phyloP scores from a whole-genome alignment of 2,329 filamentous ascomycete species.

The Pseudogymnoascus sp. region DNA sequence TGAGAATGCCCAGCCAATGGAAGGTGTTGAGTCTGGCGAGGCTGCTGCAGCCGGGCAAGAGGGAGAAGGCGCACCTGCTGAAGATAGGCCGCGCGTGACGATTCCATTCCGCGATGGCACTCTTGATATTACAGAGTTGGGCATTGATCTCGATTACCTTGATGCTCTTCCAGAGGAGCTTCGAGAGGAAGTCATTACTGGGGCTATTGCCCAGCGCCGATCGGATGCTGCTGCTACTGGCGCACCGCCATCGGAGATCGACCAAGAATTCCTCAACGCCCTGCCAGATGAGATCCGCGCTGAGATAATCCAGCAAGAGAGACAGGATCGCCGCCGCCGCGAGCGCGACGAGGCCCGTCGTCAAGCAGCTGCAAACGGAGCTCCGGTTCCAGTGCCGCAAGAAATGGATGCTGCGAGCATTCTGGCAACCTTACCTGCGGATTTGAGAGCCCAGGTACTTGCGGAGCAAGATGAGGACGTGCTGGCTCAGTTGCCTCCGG shows the following conservation, averaged over 20 bases:
- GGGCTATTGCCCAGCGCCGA: constrained; percentile 76
- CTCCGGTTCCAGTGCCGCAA: constrained; percentile 37
- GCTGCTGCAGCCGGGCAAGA: constrained; percentile 24
- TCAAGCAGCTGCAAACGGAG: constrained; percentile 43
- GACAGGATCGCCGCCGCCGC: constrained; percentile 77
- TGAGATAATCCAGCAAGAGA: constrained; percentile 87
- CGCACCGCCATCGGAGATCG: constrained; percentile 75
- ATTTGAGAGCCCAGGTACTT: constrained; percentile 76
- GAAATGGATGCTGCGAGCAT: constrained; percentile 95
- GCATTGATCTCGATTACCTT: constrained; percentile 90
- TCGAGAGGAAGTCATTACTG: constrained; percentile 89
- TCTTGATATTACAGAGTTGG: constrained; percentile 87
- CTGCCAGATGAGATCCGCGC: constrained; percentile 82
- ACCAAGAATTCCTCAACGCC: constrained; percentile 88
- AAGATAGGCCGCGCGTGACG: constrained; percentile 57
- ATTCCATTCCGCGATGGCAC: constrained; percentile 81
- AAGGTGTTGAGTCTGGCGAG: constrained; percentile 52
- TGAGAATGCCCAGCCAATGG: constrained; percentile 51
- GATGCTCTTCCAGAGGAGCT: constrained; percentile 97
- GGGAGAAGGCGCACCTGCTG: constrained; percentile 36
- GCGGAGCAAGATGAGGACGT: constrained; percentile 88
- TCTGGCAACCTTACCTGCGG: constrained; percentile 78
- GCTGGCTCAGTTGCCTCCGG: constrained; percentile 73
- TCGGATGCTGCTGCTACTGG: constrained; percentile 64
- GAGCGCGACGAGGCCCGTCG: constrained; percentile 76